Percentiles rank a stretch among this genome's conserved stretches.
These are phyloP conservation scores for Inonotus obliquus DNA, from an alignment of 1,284 basidiomycete species.

Conservation along the genomic window DNA sequence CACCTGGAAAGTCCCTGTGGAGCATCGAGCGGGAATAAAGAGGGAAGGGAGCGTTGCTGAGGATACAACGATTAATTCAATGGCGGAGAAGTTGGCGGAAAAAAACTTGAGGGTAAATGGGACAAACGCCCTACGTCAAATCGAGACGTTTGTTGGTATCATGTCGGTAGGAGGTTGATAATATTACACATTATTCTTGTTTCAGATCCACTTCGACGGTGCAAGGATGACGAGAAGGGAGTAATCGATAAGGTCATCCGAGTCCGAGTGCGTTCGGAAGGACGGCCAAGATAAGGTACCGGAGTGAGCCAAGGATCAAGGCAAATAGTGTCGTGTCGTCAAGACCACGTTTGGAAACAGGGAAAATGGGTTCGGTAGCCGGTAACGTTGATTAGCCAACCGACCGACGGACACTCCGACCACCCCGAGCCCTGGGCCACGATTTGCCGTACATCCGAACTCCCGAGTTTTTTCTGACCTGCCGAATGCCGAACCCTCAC, in stretches of 20 bases:
- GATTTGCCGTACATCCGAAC: not conserved
- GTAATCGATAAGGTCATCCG: not conserved
- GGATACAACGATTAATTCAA: not conserved
- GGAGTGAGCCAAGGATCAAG: not conserved
- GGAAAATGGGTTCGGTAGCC: not conserved
- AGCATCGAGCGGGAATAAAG: not conserved
- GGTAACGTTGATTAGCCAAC: not conserved
- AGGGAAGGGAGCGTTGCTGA: not conserved
- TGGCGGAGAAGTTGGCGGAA: not conserved
- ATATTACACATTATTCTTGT: not conserved
- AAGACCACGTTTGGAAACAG: not conserved
- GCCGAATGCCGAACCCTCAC: not conserved
- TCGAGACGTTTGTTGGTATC: not conserved
- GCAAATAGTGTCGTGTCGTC: not conserved
- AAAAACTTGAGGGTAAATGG: not conserved
- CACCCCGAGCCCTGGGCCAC: not conserved
- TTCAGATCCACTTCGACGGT: not conserved
- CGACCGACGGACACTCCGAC: not conserved
- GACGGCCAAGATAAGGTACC: not conserved
- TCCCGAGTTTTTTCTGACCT: not conserved
- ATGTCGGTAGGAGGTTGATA: not conserved
- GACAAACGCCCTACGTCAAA: not conserved
- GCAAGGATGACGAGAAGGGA: not conserved
- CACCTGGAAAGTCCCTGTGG: not conserved
- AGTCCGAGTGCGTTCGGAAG: not conserved